Evolutionary conservation across 768 basidiomycete genomes (phyloP).

Genomic region (Termitomyces sp.): DNA sequence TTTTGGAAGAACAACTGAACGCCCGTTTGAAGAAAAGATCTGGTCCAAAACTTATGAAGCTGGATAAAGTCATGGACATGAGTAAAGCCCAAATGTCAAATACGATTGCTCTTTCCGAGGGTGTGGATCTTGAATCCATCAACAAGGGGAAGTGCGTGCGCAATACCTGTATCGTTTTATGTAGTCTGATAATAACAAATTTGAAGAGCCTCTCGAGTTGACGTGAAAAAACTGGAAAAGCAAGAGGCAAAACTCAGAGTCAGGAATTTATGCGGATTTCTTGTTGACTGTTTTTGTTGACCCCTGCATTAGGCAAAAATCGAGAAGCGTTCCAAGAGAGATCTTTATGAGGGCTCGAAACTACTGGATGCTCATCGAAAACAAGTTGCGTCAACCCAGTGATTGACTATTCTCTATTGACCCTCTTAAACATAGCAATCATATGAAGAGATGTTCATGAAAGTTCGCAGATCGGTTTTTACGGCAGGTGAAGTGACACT

Average conservation of each 20-base stretch:
- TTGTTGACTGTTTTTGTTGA: constrained; percentile 1
- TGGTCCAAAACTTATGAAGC: constrained; percentile 67
- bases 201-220: constrained; percentile 80
- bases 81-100: constrained; percentile 77
- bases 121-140: constrained; percentile 87
- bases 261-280: constrained; percentile 3
- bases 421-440: constrained; percentile 59
- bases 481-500: neutral
- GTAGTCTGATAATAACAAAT: constrained; percentile 13
- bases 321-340: constrained; percentile 87
- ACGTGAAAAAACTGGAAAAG: constrained; percentile 94
- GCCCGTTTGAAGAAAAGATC: constrained; percentile 52
- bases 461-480: constrained; percentile 42
- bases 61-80: constrained; percentile 88
- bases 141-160: constrained; percentile 85
- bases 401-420: constrained; percentile 5
- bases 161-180: constrained; percentile 2
- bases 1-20: constrained; percentile 63
- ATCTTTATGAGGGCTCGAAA: constrained; percentile 96
- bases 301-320: constrained; percentile 73
- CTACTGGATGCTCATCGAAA: constrained; percentile 89
- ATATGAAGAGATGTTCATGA: constrained; percentile 99
- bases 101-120: constrained; percentile 76
- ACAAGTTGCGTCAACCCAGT: constrained; percentile 48
- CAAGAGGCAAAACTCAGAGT: constrained; percentile 95